These are phyloP conservation scores for Hypoxylon crocopeplum DNA, from an alignment of 495 filamentous ascomycete genomes.

Conservation along the genomic window DNA sequence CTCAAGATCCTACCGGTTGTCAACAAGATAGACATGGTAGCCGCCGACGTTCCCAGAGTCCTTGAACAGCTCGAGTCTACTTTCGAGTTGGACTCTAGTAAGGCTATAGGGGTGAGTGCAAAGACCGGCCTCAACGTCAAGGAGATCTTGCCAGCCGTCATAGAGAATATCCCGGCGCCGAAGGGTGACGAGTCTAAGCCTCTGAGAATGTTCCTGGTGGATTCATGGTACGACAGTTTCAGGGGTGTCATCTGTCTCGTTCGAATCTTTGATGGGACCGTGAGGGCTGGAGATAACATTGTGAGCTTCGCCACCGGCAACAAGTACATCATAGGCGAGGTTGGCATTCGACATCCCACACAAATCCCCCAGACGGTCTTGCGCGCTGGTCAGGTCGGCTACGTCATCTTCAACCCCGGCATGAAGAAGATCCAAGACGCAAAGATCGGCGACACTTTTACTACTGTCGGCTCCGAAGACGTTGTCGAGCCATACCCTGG, in stretches of 20 bases:
- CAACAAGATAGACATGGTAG: conserved; percentile 93
- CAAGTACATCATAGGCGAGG: conserved; percentile 92
- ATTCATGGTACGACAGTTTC: conserved; percentile 97
- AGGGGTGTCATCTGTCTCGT: conserved; percentile 93
- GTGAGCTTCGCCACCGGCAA: conserved; percentile 83
- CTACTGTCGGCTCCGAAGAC: conserved; percentile 79
- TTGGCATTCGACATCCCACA: conserved; percentile 95
- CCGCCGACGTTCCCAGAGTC: conserved; percentile 82
- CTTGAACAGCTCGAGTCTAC: conserved; percentile 83
- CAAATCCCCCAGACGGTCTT: conserved; percentile 80
- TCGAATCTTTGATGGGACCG: conserved; percentile 85
- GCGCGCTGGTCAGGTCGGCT: conserved; percentile 92
- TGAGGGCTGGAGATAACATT: conserved; percentile 82
- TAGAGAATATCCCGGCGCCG: conserved; percentile 83
- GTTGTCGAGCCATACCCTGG: conserved; percentile 82
- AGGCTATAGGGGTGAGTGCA: conserved; percentile 86
- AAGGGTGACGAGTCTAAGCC: conserved; percentile 73
- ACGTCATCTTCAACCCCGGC: conserved; percentile 95
- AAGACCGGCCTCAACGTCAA: conserved; percentile 92
- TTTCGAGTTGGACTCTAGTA: conserved; percentile 85
- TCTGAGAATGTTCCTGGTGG: conserved; percentile 85
- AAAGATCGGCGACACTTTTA: conserved; percentile 94
- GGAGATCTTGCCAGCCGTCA: conserved; percentile 78
- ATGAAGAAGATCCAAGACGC: conserved; percentile 97
- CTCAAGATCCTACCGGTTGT: conserved; percentile 87